Conservation (phyloP, 2,329 filamentous ascomycete genomes). For the Drechslerella stenobrocha region DNA sequence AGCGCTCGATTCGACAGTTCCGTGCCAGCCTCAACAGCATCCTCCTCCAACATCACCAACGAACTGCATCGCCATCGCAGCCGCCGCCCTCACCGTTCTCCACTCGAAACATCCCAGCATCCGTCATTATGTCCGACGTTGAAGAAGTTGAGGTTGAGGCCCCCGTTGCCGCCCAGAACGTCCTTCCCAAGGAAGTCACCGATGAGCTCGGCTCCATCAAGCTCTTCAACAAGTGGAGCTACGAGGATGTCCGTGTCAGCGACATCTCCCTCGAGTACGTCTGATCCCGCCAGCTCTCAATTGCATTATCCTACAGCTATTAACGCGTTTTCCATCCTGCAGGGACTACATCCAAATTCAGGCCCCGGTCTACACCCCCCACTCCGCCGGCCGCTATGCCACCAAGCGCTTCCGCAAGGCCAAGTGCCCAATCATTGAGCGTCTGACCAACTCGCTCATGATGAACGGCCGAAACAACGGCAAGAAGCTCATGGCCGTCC, state of each 20-base stretch:
- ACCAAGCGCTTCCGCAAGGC: slow-evolving; percentile 99
- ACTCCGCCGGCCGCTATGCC: slow-evolving; percentile 98
- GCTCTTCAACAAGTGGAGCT: slow-evolving; percentile 98
- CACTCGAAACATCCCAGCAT: slow-evolving; percentile 50
- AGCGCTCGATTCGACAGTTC: background rate
- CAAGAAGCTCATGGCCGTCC: slow-evolving; percentile 99
- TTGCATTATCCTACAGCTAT: slow-evolving; percentile 45
- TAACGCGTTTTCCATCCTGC: slow-evolving; percentile 51
- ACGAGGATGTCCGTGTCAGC: slow-evolving; percentile 99
- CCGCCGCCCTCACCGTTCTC: slow-evolving; percentile 6
- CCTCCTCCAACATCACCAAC: slow-evolving; percentile 13
- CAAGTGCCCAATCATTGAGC: slow-evolving; percentile 99
- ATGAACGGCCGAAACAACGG: slow-evolving; percentile 99
- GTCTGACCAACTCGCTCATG: slow-evolving; percentile 99
- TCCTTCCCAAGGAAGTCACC: slow-evolving; percentile 90
- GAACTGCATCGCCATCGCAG: slow-evolving; percentile 9
- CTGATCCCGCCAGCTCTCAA: no score
- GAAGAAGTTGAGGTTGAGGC: slow-evolving; percentile 97
- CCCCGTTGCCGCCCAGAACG: slow-evolving; percentile 72
- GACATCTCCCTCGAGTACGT: slow-evolving; percentile 99
- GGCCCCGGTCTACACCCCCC: slow-evolving; percentile 96
- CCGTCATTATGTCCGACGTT: slow-evolving; percentile 82
- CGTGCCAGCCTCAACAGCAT: background rate
- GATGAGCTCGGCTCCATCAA: slow-evolving; percentile 89
- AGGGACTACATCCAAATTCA: slow-evolving; percentile 99